Evolutionary conservation across 2,329 filamentous ascomycete genomes (phyloP).

Genomic region (Aspergillus melleus): DNA sequence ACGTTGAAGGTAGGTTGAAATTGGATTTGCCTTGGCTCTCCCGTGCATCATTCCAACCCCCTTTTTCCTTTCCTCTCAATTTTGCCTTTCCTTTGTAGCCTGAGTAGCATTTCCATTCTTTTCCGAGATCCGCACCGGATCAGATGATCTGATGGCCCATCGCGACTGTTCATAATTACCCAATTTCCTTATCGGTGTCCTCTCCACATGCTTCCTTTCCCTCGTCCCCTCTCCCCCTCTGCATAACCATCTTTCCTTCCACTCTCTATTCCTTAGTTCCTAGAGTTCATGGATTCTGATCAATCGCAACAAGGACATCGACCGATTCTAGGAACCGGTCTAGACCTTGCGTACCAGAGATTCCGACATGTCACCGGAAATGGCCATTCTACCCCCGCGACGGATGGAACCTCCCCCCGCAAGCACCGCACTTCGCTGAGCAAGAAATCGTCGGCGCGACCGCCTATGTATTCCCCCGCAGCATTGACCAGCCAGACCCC

Average conservation of each 20-base stretch:
- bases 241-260: background rate
- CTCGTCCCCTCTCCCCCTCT: background rate
- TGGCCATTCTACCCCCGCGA: slow-evolving; percentile 16
- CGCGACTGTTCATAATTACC: slow-evolving; percentile 6
- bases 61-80: slow-evolving; percentile 6
- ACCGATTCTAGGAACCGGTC: slow-evolving; percentile 28
- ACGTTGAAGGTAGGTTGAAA: slow-evolving; percentile 31
- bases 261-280: background rate
- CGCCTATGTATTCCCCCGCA: slow-evolving; percentile 23
- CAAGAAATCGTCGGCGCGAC: slow-evolving; percentile 30
- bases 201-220: slow-evolving; percentile 4
- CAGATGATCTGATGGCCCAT: slow-evolving; percentile 23
- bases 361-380: slow-evolving; percentile 21
- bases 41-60: background rate
- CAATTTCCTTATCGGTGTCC: background rate
- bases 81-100: slow-evolving; percentile 15
- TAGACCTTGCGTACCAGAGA: slow-evolving; percentile 28
- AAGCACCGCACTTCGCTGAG: slow-evolving; percentile 29
- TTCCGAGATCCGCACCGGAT: slow-evolving; percentile 15
- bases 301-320: slow-evolving; percentile 27
- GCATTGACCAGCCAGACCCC: slow-evolving; percentile 30
- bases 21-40: slow-evolving; percentile 10
- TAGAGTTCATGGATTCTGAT: slow-evolving; percentile 26
- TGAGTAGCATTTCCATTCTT: slow-evolving; percentile 12
- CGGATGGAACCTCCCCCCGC: slow-evolving; percentile 26